A percentile compares a stretch with the other conserved stretches of the same genome.
Conservation (phyloP, 768 basidiomycete genomes). For the Lentinula sp. region DNA sequence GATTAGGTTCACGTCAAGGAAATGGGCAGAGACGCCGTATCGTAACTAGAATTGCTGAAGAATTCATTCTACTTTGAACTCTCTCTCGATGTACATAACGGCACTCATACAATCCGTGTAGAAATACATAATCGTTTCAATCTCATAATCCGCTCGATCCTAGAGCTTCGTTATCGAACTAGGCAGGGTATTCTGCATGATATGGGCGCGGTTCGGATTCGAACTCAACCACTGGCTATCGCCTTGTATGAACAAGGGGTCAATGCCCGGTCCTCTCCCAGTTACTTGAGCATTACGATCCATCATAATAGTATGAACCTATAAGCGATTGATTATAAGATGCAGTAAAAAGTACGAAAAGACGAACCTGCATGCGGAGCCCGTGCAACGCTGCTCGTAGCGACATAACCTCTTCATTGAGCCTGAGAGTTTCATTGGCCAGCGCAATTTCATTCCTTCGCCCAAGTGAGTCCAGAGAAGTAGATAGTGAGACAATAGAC, state of each 20-base stretch:
- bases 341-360: not conserved
- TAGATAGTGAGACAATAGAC: conserved; percentile 53
- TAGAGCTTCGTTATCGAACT: conserved; percentile 3
- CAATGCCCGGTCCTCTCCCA: conserved; percentile 23
- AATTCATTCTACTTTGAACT: too few species aligned
- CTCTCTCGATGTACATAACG: not conserved
- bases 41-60: too few species aligned
- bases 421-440: conserved; percentile 63
- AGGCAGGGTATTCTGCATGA: not conserved
- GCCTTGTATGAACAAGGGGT: not conserved
- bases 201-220: not conserved
- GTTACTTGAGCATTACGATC: conserved; percentile 59
- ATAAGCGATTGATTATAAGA: conserved; percentile 11
- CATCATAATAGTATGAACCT: conserved; percentile 73
- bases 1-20: too few species aligned
- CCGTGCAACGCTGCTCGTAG: conserved; percentile 68
- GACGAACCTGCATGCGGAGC: conserved; percentile 68
- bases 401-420: conserved; percentile 69
- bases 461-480: conserved; percentile 54
- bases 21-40: too few species aligned
- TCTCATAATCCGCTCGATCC: too few species aligned
- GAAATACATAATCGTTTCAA: not conserved
- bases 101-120: not conserved
- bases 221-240: not conserved
- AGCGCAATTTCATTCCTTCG: conserved; percentile 61